phyloP scores from a whole-genome alignment of 352 stramenopile species.

The Phytophthora sp. region DNA sequence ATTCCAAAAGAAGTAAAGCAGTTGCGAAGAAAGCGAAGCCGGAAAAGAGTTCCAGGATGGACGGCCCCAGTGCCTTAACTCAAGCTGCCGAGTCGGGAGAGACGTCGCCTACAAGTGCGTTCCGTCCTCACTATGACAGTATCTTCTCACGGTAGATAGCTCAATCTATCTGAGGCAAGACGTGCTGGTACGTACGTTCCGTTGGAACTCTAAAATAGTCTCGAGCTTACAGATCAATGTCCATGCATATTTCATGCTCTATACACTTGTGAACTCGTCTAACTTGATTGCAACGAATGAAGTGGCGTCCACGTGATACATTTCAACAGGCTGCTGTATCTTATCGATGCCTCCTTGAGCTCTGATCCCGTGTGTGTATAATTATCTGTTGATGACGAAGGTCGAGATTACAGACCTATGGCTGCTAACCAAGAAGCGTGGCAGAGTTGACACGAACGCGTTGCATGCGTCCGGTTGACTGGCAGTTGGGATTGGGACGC shows the following conservation, averaged over 20 bases:
- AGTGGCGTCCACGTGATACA: too few species aligned
- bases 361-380: slow-evolving; percentile 36
- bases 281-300: too few species aligned
- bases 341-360: slow-evolving; percentile 26
- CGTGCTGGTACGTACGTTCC: slow-evolving; percentile 7
- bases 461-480: slow-evolving; percentile 4
- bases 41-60: slow-evolving; percentile 30
- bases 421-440: slow-evolving; percentile 10
- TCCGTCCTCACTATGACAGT: slow-evolving; percentile 69
- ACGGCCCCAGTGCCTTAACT: neutral
- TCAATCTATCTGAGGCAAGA: neutral
- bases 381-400: slow-evolving; percentile 13
- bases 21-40: slow-evolving; percentile 30
- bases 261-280: too few species aligned
- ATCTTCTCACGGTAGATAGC: slow-evolving; percentile 61
- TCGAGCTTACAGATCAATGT: slow-evolving; percentile 18
- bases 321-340: slow-evolving; percentile 3
- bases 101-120: slow-evolving; percentile 28
- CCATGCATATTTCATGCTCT: slow-evolving; percentile 28
- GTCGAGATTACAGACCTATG: neutral
- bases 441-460: slow-evolving; percentile 18
- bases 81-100: slow-evolving; percentile 19
- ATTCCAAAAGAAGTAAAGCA: slow-evolving; percentile 23
- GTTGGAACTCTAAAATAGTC: slow-evolving; percentile 19
- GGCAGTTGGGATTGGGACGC: slow-evolving; percentile 6